Conservation (phyloP, 1,139 yeast genomes). For the Blastobotrys arbuscula region DNA sequence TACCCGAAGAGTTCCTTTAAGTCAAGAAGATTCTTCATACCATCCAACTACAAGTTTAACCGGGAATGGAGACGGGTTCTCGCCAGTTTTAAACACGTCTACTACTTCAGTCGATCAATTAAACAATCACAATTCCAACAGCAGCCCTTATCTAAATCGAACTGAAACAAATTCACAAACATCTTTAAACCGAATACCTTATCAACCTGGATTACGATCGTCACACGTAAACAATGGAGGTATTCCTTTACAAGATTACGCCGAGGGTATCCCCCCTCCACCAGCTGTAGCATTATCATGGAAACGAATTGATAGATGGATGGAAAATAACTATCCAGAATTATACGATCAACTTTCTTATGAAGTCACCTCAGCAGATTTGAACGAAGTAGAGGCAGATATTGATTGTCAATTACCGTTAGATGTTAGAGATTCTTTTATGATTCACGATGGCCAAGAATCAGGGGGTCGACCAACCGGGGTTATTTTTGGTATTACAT, state of each 20-base stretch:
- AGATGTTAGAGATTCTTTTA: slow-evolving; percentile 70
- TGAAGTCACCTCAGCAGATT: slow-evolving; percentile 69
- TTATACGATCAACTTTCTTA: slow-evolving; percentile 63
- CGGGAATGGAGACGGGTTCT: slow-evolving; percentile 21
- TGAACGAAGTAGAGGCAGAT: slow-evolving; percentile 72
- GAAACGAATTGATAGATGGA: slow-evolving; percentile 68
- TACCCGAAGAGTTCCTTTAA: slow-evolving; percentile 4
- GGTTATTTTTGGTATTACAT: slow-evolving; percentile 61
- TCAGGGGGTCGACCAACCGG: slow-evolving; percentile 74
- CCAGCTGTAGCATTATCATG: slow-evolving; percentile 68
- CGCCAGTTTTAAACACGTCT: slow-evolving; percentile 18
- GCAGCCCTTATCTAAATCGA: background rate
- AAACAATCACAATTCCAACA: slow-evolving; percentile 3
- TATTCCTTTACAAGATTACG: slow-evolving; percentile 46
- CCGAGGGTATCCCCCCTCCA: slow-evolving; percentile 54
- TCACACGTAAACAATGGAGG: slow-evolving; percentile 34
- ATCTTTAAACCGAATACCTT: slow-evolving; percentile 32
- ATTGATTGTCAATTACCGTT: slow-evolving; percentile 60
- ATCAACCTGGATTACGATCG: slow-evolving; percentile 37
- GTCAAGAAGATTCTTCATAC: slow-evolving; percentile 14
- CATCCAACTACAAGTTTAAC: slow-evolving; percentile 7
- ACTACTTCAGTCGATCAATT: slow-evolving; percentile 21
- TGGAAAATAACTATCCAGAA: slow-evolving; percentile 76
- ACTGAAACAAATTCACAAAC: slow-evolving; percentile 18
- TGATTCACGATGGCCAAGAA: slow-evolving; percentile 78